Percentiles rank a stretch among this genome's conserved stretches.
Evolutionary conservation across 495 filamentous ascomycete species (phyloP).

Genomic region (Aspergillus ellipticus): DNA sequence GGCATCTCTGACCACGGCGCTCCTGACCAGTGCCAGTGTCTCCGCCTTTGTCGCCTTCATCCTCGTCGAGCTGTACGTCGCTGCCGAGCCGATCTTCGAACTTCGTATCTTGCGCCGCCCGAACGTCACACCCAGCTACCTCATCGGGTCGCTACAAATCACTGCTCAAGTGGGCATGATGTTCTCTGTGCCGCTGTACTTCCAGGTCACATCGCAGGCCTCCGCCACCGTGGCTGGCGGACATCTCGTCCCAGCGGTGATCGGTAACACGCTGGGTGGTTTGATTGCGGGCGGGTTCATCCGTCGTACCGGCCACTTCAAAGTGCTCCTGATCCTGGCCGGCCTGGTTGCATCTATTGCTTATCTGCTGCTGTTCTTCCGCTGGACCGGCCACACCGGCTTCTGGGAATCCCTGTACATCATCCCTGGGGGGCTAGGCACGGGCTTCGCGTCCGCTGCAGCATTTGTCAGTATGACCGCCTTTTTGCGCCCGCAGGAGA

Average conservation of each 20-base stretch:
- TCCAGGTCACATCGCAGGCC: constrained; percentile 56
- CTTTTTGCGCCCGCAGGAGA: constrained; percentile 45
- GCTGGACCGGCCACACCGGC: constrained; percentile 61
- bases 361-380: constrained; percentile 54
- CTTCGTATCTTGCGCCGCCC: constrained; percentile 52
- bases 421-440: constrained; percentile 54
- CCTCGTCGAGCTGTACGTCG: constrained; percentile 48
- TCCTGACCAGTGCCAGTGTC: constrained; percentile 16
- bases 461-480: constrained; percentile 57
- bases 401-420: constrained; percentile 62
- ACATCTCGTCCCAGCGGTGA: constrained; percentile 61
- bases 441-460: constrained; percentile 48
- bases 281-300: constrained; percentile 58
- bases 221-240: constrained; percentile 56
- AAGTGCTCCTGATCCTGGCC: constrained; percentile 48
- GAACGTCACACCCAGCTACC: constrained; percentile 53
- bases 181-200: constrained; percentile 60
- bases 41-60: constrained; percentile 45
- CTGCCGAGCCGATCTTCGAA: constrained; percentile 59
- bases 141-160: constrained; percentile 49
- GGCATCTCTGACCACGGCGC: constrained; percentile 39
- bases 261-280: constrained; percentile 63
- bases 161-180: constrained; percentile 55
- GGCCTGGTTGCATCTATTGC: constrained; percentile 44
- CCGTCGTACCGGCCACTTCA: constrained; percentile 56